phyloP scores from a whole-genome alignment of 495 filamentous ascomycete genomes.

The Bombardia bombarda region DNA sequence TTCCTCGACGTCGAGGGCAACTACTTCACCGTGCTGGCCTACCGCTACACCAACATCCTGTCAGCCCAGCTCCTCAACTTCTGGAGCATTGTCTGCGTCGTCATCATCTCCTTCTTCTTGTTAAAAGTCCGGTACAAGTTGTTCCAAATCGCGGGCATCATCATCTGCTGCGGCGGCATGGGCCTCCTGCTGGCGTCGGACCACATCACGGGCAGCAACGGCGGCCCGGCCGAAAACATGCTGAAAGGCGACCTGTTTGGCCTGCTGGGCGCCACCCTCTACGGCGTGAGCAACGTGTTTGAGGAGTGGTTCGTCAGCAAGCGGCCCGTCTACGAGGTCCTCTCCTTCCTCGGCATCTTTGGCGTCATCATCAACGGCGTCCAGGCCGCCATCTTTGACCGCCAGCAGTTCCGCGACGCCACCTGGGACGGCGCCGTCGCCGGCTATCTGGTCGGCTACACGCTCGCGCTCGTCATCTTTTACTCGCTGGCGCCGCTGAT shows the following conservation, averaged over 20 bases:
- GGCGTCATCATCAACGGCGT: conserved; percentile 86
- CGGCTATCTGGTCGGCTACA: conserved; percentile 83
- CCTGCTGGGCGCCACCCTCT: conserved; percentile 79
- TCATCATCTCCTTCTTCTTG: conserved; percentile 72
- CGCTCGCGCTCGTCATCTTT: conserved; percentile 71
- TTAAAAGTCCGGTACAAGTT: conserved; percentile 81
- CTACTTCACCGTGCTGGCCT: conserved; percentile 93
- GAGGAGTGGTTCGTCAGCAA: conserved; percentile 91
- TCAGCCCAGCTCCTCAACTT: conserved; percentile 96
- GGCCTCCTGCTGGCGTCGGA: conserved; percentile 82
- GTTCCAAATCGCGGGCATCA: conserved; percentile 75
- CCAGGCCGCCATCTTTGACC: conserved; percentile 86
- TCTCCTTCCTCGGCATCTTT: conserved; percentile 84
- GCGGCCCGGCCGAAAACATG: conserved; percentile 55
- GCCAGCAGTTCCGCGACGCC: conserved; percentile 56
- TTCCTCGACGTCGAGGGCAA: conserved; percentile 96
- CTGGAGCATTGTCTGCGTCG: conserved; percentile 94
- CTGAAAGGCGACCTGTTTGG: conserved; percentile 92
- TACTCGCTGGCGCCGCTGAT: conserved; percentile 82
- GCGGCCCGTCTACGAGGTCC: conserved; percentile 83
- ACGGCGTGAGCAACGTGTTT: conserved; percentile 81
- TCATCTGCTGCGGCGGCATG: conserved; percentile 89
- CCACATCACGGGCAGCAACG: conserved; percentile 65
- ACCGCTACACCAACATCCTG: conserved; percentile 83
- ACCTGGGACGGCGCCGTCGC: conserved; percentile 61